Evolutionary conservation across 2,329 filamentous ascomycete species (phyloP).

Genomic region (Monilinia polystroma): DNA sequence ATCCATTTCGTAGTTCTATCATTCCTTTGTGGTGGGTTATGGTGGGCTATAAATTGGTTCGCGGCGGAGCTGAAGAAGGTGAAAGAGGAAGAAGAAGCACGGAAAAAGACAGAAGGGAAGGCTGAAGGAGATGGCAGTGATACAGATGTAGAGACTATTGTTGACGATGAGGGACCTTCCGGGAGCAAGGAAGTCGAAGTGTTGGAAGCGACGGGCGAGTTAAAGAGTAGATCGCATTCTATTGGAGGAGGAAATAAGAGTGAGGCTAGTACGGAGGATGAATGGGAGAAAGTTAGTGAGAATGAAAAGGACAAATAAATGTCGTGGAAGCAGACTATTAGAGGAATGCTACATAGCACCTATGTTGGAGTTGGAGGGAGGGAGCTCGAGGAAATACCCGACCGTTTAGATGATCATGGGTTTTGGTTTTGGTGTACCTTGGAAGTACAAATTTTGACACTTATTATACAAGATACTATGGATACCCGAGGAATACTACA

Average conservation of each 20-base stretch:
- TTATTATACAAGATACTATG: slow-evolving; percentile 17
- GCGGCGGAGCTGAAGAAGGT: slow-evolving; percentile 60
- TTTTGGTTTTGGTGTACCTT: slow-evolving; percentile 16
- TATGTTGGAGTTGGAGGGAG: not conserved
- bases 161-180: slow-evolving; percentile 41
- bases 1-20: slow-evolving; percentile 87
- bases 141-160: slow-evolving; percentile 53
- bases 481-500: slow-evolving; percentile 16
- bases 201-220: slow-evolving; percentile 32
- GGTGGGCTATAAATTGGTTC: slow-evolving; percentile 98
- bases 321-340: not conserved
- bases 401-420: slow-evolving; percentile 22
- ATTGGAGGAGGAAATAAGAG: slow-evolving; percentile 49
- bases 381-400: slow-evolving; percentile 14
- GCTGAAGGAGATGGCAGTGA: slow-evolving; percentile 41
- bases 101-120: slow-evolving; percentile 37
- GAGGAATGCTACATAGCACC: not conserved
- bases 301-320: slow-evolving; percentile 57
- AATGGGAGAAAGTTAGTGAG: slow-evolving; percentile 94
- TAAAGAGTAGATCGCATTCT: slow-evolving; percentile 36
- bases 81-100: slow-evolving; percentile 40
- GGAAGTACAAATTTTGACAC: slow-evolving; percentile 19
- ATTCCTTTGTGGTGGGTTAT: slow-evolving; percentile 74
- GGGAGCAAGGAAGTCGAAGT: slow-evolving; percentile 39
- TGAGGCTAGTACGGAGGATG: slow-evolving; percentile 81